These are phyloP conservation scores for Cichorium intybus DNA, from an alignment of 140 eudicot species.

Conservation along the genomic window DNA sequence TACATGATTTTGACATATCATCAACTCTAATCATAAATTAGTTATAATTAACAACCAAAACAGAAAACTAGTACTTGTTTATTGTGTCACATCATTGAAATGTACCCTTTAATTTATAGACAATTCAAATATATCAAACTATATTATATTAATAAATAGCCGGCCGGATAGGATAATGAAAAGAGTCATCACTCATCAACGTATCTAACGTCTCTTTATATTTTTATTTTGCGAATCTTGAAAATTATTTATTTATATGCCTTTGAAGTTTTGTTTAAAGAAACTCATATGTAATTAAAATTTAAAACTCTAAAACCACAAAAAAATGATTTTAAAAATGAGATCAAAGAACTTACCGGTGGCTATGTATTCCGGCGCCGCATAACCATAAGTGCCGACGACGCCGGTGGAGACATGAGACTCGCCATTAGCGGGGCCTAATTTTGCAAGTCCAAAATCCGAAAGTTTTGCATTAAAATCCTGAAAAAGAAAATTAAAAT, in stretches of 20 bases:
- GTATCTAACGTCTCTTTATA: not conserved
- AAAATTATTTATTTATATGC: not conserved
- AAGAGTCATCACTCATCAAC: not conserved
- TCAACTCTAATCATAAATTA: not conserved
- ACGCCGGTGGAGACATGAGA: constrained; percentile 74
- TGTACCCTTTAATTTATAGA: not conserved
- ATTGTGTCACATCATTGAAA: constrained; percentile 7
- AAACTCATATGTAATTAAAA: not conserved
- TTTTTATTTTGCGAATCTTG: not conserved
- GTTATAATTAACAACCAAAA: not conserved
- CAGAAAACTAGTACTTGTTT: not conserved
- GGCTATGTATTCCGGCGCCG: constrained; percentile 89
- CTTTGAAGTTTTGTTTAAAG: not conserved
- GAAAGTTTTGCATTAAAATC: constrained; percentile 73
- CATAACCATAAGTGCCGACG: constrained; percentile 93
- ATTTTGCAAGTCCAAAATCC: constrained; percentile 87
- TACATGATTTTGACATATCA: not conserved
- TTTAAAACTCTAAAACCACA: not conserved
- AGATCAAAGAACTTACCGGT: constrained; percentile 47
- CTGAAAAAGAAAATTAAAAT: constrained; percentile 24
- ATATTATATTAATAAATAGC: constrained; percentile 2
- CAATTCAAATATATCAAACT: not conserved
- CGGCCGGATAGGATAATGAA: constrained; percentile 7
- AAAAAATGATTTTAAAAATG: not conserved
- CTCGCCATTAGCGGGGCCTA: constrained; percentile 72